These are phyloP conservation scores for Lantana camara DNA, from an alignment of 257 asterid species.

Conservation along the genomic window DNA sequence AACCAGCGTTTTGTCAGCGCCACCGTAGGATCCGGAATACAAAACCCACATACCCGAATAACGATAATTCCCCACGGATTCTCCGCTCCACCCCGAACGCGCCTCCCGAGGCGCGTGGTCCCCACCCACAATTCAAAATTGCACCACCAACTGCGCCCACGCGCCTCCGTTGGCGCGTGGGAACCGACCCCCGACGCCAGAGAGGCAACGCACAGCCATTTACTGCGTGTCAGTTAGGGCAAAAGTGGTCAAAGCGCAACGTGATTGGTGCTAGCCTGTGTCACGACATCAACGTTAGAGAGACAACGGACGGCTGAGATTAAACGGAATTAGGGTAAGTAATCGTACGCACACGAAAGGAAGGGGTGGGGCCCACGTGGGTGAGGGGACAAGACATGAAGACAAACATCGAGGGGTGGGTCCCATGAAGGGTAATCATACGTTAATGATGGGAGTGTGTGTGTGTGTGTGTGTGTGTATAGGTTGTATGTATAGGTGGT, in stretches of 20 bases:
- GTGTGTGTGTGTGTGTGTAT: slow-evolving; percentile 3
- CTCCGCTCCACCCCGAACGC: neutral
- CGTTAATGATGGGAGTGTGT: slow-evolving; percentile 49
- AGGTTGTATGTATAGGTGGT: slow-evolving; percentile 4
- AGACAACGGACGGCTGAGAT: slow-evolving; percentile 37
- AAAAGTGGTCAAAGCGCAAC: slow-evolving; percentile 29
- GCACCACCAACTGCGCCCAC: too few relatives aligned
- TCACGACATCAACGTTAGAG: slow-evolving; percentile 20
- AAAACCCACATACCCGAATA: slow-evolving; percentile 43
- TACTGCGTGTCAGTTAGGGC: slow-evolving; percentile 35
- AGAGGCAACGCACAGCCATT: slow-evolving; percentile 18
- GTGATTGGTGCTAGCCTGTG: slow-evolving; percentile 14
- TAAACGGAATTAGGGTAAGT: slow-evolving; percentile 22
- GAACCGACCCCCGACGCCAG: neutral
- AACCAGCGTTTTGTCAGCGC: slow-evolving; percentile 51
- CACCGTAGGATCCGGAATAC: slow-evolving; percentile 57
- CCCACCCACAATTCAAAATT: neutral
- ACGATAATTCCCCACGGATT: slow-evolving; percentile 16
- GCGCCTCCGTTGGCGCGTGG: neutral
- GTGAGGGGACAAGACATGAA: slow-evolving; percentile 46
- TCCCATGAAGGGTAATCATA: slow-evolving; percentile 50
- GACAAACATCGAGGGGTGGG: slow-evolving; percentile 34
- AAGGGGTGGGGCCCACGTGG: slow-evolving; percentile 26
- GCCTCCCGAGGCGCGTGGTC: slow-evolving; percentile 19
- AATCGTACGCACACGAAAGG: slow-evolving; percentile 25